Evolutionary conservation across 2,329 filamentous ascomycete genomes (phyloP).

Genomic region (Trichophyton schoenleinii): DNA sequence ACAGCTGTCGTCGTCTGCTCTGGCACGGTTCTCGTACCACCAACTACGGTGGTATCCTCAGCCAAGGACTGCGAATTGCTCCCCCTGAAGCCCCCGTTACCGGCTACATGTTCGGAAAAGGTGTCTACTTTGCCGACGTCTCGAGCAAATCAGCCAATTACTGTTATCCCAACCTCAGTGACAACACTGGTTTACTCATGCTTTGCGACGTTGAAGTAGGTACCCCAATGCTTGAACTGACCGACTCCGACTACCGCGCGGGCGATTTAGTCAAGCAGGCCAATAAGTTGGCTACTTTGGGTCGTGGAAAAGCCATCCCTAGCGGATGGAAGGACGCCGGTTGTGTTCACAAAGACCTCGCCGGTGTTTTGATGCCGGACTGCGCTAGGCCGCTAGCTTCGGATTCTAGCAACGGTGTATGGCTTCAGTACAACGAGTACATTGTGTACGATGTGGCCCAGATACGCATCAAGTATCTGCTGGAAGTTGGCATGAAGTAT

Average conservation of each 20-base stretch:
- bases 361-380: constrained; percentile 53
- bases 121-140: constrained; percentile 79
- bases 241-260: constrained; percentile 47
- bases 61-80: constrained; percentile 78
- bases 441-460: constrained; percentile 40
- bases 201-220: constrained; percentile 79
- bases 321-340: constrained; percentile 62
- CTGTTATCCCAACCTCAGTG: constrained; percentile 51
- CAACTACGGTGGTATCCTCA: constrained; percentile 78
- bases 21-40: constrained; percentile 80
- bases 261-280: constrained; percentile 48
- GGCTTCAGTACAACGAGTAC: constrained; percentile 32
- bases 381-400: constrained; percentile 8
- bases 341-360: constrained; percentile 50
- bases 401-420: neutral
- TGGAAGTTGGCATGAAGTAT: constrained; percentile 29
- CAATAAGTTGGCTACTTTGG: constrained; percentile 56
- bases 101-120: constrained; percentile 85
- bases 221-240: constrained; percentile 56
- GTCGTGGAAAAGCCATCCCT: constrained; percentile 54
- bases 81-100: constrained; percentile 61
- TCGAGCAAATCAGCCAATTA: constrained; percentile 72
- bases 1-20: constrained; percentile 60
- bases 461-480: constrained; percentile 34
- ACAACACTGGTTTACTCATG: constrained; percentile 59